Base-by-base conservation (phyloP, 139 green algal genomes). In the Chlamydomonas sp. region DNA sequence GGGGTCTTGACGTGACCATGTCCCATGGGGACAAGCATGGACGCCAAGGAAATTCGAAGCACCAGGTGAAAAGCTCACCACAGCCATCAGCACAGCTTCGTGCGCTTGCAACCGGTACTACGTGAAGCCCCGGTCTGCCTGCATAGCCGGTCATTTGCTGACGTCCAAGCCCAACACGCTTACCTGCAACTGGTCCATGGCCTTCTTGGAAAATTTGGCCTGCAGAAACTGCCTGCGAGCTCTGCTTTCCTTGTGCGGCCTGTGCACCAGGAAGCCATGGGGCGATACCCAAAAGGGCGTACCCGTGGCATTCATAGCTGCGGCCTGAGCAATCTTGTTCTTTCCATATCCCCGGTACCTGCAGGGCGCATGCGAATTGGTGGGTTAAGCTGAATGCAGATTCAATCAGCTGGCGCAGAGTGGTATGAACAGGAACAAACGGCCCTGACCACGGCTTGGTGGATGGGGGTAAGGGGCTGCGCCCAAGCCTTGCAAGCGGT, bases 321-420 rank as follows among this genome's bases (percentile, higher is more conserved):
- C 78, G 1, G 62, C 78, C 78, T 89, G 85, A 68, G 79, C 78
- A 20, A 89, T 80, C 85, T 89, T 89, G 85, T 89, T 89, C 62
- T 85, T 84, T 16, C 85, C 85, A 49, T 85, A 89, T 17, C 85
- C 85, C 5, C 85, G 85, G 85, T 74, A 89, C 59, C 84, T 83
- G 59, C 31, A 49, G 16, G 58, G 4, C 4, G 76, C 49, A 10
- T 10, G 10, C 10, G 10, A 69, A 12, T 69, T 69, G 64, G 64
- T 12, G 64, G 64, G 64, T 10, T 12, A 12, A 12, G 64, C 9
- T 12, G 12, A 69, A 69, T 10, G 64, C 75, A 79, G n/a, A 62
- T 79, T n/a, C 16, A 77, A 77, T 20, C 71, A 77, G 9, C 18
- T 8, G 9, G 71, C 57, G 71, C 57, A 20, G 71, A 59, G 31